phyloP scores from a whole-genome alignment of 108 stramenopile genomes.

The Fistulifera solaris region DNA sequence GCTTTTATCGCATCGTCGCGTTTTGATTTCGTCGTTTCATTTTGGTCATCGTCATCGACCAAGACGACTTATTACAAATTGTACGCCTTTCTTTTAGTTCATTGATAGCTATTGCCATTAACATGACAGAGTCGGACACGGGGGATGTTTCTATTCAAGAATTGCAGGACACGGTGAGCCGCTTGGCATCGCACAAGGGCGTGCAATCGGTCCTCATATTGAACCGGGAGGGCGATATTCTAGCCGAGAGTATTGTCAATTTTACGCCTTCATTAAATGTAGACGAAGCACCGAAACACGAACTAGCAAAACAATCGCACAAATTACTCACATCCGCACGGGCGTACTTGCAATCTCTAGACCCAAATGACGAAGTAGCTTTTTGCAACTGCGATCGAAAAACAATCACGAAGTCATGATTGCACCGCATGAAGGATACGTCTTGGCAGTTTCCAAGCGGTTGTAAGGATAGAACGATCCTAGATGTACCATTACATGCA shows the following conservation, averaged over 20 bases:
- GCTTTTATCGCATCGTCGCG: too few relatives aligned
- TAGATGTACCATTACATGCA: too few relatives aligned
- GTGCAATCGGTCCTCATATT: constrained; percentile 30
- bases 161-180: constrained; percentile 35
- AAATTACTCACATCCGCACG: constrained; percentile 24
- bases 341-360: constrained; percentile 18
- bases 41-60: too few relatives aligned
- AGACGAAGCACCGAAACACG: constrained; percentile 15
- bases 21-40: too few relatives aligned
- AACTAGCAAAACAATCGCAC: constrained; percentile 16
- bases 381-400: constrained; percentile 28
- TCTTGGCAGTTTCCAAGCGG: constrained; percentile 30
- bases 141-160: constrained; percentile 9
- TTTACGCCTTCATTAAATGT: neutral
- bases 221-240: constrained; percentile 26
- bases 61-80: too few relatives aligned
- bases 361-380: constrained; percentile 10
- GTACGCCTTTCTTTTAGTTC: too few relatives aligned
- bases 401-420: constrained; percentile 26
- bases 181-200: constrained; percentile 31
- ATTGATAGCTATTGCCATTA: too few relatives aligned
- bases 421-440: constrained; percentile 31
- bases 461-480: neutral
- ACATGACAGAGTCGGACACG: too few relatives aligned
- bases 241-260: constrained; percentile 12